Conservation (phyloP, 148 eudicot species). For the Rhododendron williamsianum region DNA sequence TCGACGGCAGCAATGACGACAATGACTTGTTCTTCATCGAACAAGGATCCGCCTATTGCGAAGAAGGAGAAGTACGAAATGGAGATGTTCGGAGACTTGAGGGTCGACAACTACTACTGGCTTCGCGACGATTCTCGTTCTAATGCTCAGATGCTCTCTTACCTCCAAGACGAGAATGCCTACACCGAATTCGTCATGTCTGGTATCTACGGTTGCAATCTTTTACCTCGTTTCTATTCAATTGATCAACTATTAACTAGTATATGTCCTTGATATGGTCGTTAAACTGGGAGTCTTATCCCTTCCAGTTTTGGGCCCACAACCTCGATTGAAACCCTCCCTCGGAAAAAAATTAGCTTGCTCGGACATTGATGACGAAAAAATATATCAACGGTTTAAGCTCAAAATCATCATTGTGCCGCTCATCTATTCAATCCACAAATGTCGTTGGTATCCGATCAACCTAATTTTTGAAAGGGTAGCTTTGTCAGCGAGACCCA, state of each 20-base stretch:
- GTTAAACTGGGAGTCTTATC: background rate
- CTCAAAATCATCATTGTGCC: no score
- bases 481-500: no score
- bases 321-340: background rate
- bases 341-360: background rate
- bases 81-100: conserved; percentile 79
- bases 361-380: no score
- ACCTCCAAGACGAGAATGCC: conserved; percentile 58
- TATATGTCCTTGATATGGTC: background rate
- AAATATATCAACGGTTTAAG: no score
- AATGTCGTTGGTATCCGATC: no score
- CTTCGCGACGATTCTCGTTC: conserved; percentile 81
- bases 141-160: conserved; percentile 50
- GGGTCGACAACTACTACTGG: conserved; percentile 85
- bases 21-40: background rate
- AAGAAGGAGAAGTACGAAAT: conserved; percentile 60
- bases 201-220: conserved; percentile 28
- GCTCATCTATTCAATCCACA: no score
- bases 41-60: conserved; percentile 43
- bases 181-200: conserved; percentile 66
- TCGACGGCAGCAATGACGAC: background rate
- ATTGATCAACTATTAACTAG: background rate
- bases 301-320: background rate
- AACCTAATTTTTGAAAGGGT: no score
- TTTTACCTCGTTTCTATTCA: background rate